Conservation (phyloP, 1,139 yeast species). For the Debaryomycetaceae sp. region DNA sequence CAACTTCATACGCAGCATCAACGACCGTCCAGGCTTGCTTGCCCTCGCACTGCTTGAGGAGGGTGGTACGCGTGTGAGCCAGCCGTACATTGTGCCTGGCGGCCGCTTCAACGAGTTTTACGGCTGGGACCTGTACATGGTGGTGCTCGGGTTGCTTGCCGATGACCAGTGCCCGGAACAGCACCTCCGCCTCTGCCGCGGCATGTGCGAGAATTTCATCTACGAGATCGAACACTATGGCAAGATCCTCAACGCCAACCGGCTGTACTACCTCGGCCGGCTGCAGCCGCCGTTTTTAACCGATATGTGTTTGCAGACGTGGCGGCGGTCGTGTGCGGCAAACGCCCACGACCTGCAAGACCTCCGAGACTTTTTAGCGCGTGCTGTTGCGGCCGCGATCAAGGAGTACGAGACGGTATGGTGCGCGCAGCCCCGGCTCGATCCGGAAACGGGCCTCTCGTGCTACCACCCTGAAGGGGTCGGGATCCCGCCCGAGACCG, state of each 20-base stretch:
- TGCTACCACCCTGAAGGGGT: slow-evolving; percentile 84
- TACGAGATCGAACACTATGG: slow-evolving; percentile 89
- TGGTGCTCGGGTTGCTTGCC: slow-evolving; percentile 68
- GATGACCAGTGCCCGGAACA: slow-evolving; percentile 45
- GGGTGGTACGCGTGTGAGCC: slow-evolving; percentile 50
- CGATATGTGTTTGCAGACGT: slow-evolving; percentile 76
- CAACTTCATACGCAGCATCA: slow-evolving; percentile 66
- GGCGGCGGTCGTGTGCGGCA: slow-evolving; percentile 44
- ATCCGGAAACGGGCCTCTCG: slow-evolving; percentile 69
- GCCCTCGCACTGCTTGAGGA: slow-evolving; percentile 61
- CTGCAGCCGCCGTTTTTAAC: slow-evolving; percentile 98
- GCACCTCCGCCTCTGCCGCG: slow-evolving; percentile 52
- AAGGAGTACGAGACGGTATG: slow-evolving; percentile 79
- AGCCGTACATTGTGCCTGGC: slow-evolving; percentile 93
- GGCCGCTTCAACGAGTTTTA: slow-evolving; percentile 93
- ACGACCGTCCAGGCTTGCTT: slow-evolving; percentile 75
- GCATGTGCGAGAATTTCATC: slow-evolving; percentile 88
- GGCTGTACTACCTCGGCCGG: slow-evolving; percentile 83
- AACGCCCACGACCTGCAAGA: slow-evolving; percentile 13
- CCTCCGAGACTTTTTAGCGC: slow-evolving; percentile 48
- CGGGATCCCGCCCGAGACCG: slow-evolving; percentile 97
- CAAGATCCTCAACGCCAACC: slow-evolving; percentile 85
- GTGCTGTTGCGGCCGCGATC: slow-evolving; percentile 70
- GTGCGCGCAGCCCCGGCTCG: slow-evolving; percentile 66
- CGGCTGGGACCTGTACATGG: slow-evolving; percentile 98